Conservation (phyloP, 345 rosid genomes). For the Salix viminalis region DNA sequence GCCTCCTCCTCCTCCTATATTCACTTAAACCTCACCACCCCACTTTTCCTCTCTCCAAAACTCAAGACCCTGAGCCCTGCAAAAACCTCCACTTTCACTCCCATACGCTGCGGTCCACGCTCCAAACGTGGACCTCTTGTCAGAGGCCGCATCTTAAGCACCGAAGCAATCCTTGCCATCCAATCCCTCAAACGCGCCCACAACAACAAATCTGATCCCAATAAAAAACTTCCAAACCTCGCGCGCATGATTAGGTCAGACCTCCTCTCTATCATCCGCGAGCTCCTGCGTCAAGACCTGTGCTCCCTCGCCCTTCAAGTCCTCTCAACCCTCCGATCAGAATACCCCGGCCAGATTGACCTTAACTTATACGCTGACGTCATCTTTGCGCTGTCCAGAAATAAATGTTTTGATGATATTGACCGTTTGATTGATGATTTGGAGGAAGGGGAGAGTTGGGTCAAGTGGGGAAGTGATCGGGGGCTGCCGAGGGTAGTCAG, state of each 20-base stretch:
- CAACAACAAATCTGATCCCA: conserved; percentile 21
- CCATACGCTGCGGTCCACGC: conserved; percentile 62
- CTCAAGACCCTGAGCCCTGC: conserved; percentile 11
- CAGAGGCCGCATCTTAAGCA: conserved; percentile 75
- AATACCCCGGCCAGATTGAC: conserved; percentile 46
- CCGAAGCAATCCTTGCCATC: conserved; percentile 87
- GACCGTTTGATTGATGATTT: conserved; percentile 53
- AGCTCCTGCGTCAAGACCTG: conserved; percentile 75
- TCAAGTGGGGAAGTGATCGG: conserved; percentile 44
- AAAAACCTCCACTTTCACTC: conserved; percentile 1
- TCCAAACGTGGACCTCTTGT: conserved; percentile 80
- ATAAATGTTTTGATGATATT: conserved; percentile 40
- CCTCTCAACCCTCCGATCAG: conserved; percentile 56
- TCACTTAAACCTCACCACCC: conserved; percentile 18
- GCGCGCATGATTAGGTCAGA: conserved; percentile 73
- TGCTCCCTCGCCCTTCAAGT: conserved; percentile 69
- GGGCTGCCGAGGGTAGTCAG: conserved; percentile 47
- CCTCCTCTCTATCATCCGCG: conserved; percentile 57
- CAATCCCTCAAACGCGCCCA: conserved; percentile 73
- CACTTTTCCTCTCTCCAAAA: conserved; percentile 6
- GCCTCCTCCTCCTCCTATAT: neutral
- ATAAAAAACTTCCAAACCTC: conserved; percentile 45
- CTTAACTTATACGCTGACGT: conserved; percentile 60
- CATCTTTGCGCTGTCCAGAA: conserved; percentile 49
- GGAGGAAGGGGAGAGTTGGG: conserved; percentile 25